Evolutionary conservation across 2,329 filamentous ascomycete genomes (phyloP), one percentile per base, ranked within the genome.

Genomic region (Blastomyces emzantsi): DNA sequence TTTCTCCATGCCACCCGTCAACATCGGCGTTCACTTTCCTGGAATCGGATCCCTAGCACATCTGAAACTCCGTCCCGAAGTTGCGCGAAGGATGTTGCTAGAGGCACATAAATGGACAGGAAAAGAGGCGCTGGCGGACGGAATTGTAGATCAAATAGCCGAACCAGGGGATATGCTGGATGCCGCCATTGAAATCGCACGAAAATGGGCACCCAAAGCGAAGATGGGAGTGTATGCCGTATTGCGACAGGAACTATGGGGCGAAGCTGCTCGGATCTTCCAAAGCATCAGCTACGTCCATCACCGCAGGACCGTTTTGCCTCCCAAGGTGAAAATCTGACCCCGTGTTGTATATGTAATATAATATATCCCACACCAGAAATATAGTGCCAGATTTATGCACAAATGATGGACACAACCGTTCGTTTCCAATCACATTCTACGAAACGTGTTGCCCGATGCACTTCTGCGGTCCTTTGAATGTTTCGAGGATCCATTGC

Each of bases 61-160:
- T 1, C 70, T 80, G 19, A 81, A 82, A 65, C 73, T 81, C 7
- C 70, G 69, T 1, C 77, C 78, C 13, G 73, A 77, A 56, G 67
- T 80, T n/a, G 78, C 79, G 36, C 70, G 79, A 13, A 79, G 77
- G 68, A 81, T 81, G 79, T 67, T 81, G 58, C 71, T 81, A 4
- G 78, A 81, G 66, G 79, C 79, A 49, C 75, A 81, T 63, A 72
- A 70, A 39, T 81, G 78, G 78, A 81, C 79, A 0, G 79, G 77
- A 0, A 72, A 76, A 63, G 72, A 79, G 61, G 79, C 79, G 17
- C 64, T 77, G 7, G 67, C 71, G 61, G 79, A 81, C 66, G 79
- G 79, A 0, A 77, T 81, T 54, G 79, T 81, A 3, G 79, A 81
- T 69, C 73, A 73, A 60, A 69, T 80, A 63, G 78, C 76, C 6